Base-by-base conservation (phyloP, 2,329 filamentous ascomycete species). In the Tolypocladium paradoxum region DNA sequence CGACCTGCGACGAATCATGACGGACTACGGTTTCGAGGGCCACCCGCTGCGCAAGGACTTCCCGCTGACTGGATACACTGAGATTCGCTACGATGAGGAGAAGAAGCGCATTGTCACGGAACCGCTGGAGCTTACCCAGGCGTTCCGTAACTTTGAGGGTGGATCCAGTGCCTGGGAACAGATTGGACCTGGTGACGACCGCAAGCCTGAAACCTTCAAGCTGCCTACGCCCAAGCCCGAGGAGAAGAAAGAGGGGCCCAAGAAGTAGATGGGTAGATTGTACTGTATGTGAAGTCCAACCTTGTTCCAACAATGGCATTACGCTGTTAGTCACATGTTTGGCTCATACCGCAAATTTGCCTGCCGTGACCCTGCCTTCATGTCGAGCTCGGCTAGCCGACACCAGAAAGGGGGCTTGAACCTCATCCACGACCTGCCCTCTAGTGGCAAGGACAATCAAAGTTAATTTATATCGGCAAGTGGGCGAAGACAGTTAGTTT, bases 101-200 rank as follows among this genome's bases (percentile, higher is more conserved):
- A 99, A 96, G 88, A 99, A 99, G 84, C 84, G 93, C 57, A 96
- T 99, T 68, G 92, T 99, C 56, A 92, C 95, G 34, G 95, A 99
- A 78, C 93, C 95, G 40, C 78, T 99, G 49, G 93, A 99, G 77
- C 81, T 99, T 72, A 97, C 93, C 16, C 93, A 99, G 74, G 93
- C 95, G 8, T 99, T 95, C 84, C 85, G 93, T 63, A 97, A 99
- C 76, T 99, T 99, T 67, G 91, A 96, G 74, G 90, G 91, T 56
- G 90, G 90, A 53, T 84, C 83, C 48, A 83, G 84, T 59, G 80
- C 80, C 16, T 85, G 82, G 82, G 82, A 84, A 75, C 82, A 79
- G 60, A 72, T 85, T 57, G 82, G 79, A 55, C 60, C 80, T 57
- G 92, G 92, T 62, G 72, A 83, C 53, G 83, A 96, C 71, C 81